Evolutionary conservation across 2,329 filamentous ascomycete genomes (phyloP).

Genomic region (Verticillium longisporum): DNA sequence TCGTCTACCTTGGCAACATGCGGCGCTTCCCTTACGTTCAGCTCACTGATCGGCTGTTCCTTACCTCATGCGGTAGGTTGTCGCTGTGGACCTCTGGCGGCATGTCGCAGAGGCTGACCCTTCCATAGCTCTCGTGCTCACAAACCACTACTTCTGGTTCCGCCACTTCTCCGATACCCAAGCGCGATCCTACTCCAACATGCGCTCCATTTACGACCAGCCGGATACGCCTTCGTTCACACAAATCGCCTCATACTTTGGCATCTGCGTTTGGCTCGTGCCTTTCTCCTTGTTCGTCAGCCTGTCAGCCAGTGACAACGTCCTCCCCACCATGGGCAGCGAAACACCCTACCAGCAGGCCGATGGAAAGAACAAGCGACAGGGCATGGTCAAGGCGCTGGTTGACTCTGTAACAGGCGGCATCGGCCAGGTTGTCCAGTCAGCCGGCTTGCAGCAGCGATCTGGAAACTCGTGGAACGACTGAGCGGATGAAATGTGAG

Average conservation of each 20-base stretch:
- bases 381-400: conserved; percentile 60
- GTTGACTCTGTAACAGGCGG: conserved; percentile 50
- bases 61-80: conserved; percentile 69
- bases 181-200: conserved; percentile 47
- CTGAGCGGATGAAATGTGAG: neutral
- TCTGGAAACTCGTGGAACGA: neutral
- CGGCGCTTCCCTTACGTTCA: conserved; percentile 69
- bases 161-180: conserved; percentile 72
- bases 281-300: conserved; percentile 95
- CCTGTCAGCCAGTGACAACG: conserved; percentile 91
- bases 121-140: conserved; percentile 64
- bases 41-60: conserved; percentile 78
- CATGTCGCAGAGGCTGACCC: neutral
- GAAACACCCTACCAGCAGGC: conserved; percentile 47
- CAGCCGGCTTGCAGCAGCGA: conserved; percentile 9
- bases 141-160: conserved; percentile 97
- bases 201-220: conserved; percentile 56
- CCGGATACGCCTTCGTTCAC: conserved; percentile 72
- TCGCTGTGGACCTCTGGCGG: neutral
- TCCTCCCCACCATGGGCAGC: conserved; percentile 84
- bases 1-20: conserved; percentile 86
- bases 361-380: conserved; percentile 43
- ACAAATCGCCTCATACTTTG: conserved; percentile 94
- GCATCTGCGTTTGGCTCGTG: conserved; percentile 92
- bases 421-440: conserved; percentile 35